A percentile compares a stretch with the other conserved stretches of the same genome.
Evolutionary conservation across 352 stramenopile genomes (phyloP).

Genomic region (Globisporangium canariense): DNA sequence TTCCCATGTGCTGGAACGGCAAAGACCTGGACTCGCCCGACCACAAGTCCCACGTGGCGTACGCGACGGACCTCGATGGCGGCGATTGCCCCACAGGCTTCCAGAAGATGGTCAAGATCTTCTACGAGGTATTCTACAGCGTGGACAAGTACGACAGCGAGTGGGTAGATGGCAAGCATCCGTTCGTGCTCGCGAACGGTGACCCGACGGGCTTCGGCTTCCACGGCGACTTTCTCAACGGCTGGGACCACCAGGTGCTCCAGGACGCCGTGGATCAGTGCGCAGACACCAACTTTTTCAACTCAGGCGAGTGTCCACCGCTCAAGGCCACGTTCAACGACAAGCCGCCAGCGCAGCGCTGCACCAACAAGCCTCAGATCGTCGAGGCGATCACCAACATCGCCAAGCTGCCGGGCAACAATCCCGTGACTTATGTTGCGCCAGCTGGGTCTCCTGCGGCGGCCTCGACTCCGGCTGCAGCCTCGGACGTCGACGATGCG

Average conservation of each 20-base stretch:
- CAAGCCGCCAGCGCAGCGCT: conserved; percentile 27
- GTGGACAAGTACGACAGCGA: conserved; percentile 45
- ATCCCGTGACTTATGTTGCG: conserved; percentile 20
- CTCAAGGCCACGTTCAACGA: conserved; percentile 34
- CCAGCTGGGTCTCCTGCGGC: neutral
- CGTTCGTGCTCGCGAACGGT: conserved; percentile 48
- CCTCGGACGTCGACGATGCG: neutral
- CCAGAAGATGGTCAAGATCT: conserved; percentile 62
- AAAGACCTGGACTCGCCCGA: conserved; percentile 42
- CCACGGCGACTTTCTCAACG: conserved; percentile 54
- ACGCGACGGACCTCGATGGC: conserved; percentile 38
- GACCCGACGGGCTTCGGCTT: conserved; percentile 46
- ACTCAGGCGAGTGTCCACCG: conserved; percentile 38
- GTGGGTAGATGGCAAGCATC: conserved; percentile 42
- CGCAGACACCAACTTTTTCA: conserved; percentile 48
- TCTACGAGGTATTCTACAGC: conserved; percentile 54
- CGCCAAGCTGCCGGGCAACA: conserved; percentile 32
- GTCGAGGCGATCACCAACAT: conserved; percentile 28
- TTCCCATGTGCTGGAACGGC: conserved; percentile 54
- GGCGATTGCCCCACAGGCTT: conserved; percentile 34
- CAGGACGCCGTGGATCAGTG: conserved; percentile 43
- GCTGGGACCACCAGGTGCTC: conserved; percentile 41
- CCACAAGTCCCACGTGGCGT: conserved; percentile 50
- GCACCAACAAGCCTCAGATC: conserved; percentile 35
- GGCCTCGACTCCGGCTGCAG: neutral